These are phyloP conservation scores for Chlamydomonas sphaeroides DNA, from an alignment of 139 green algal species.

Conservation along the genomic window DNA sequence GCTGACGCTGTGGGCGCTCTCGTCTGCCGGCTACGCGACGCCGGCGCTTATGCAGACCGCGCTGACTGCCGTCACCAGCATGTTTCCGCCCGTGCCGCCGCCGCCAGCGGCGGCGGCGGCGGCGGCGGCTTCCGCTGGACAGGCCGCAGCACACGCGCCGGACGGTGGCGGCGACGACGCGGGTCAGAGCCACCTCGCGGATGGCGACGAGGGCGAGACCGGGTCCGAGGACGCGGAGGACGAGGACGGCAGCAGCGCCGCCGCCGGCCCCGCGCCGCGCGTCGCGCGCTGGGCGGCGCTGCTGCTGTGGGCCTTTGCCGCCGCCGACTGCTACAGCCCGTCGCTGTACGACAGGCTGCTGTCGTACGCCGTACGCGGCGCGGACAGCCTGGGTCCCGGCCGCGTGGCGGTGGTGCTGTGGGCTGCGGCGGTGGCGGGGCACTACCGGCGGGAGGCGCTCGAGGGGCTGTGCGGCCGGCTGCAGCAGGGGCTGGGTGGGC, in stretches of 20 bases:
- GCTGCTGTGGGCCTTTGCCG: conserved; percentile 32
- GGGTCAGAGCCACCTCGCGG: background rate
- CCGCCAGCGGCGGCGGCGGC: background rate
- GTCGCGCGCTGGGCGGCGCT: conserved; percentile 22
- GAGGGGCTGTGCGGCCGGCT: conserved; percentile 19
- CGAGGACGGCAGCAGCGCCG: too few species aligned
- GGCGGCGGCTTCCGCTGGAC: too few species aligned
- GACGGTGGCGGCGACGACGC: too few species aligned
- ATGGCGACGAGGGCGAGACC: too few species aligned
- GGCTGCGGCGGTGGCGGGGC: conserved; percentile 30
- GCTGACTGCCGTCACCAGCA: background rate
- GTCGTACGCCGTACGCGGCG: background rate
- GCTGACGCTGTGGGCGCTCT: conserved; percentile 29
- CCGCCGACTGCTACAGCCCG: conserved; percentile 23
- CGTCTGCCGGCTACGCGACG: background rate
- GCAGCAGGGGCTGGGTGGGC: background rate
- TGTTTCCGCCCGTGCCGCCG: background rate
- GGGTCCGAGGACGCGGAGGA: too few species aligned
- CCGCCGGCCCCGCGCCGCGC: background rate
- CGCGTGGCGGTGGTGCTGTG: conserved; percentile 31
- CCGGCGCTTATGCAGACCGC: conserved; percentile 12
- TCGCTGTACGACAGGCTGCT: conserved; percentile 31
- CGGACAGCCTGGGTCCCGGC: conserved; percentile 4
- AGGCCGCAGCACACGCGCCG: too few species aligned
- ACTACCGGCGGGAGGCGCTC: conserved; percentile 23